Base-by-base conservation (phyloP, 805 yeast species). In the Candida tibetensis region DNA sequence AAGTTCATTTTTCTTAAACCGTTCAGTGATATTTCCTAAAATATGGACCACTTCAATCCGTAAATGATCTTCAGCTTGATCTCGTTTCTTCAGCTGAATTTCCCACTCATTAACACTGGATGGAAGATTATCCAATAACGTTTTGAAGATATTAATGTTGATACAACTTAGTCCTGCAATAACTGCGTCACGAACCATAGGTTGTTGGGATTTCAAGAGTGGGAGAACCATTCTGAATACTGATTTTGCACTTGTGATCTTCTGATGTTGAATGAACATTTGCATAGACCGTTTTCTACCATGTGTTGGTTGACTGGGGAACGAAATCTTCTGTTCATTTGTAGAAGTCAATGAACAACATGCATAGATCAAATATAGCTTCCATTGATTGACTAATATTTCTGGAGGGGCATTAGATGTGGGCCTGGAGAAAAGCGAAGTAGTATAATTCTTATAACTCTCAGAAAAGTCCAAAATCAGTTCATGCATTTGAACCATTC, bases 301-400 rank as follows among this genome's bases (percentile, higher is more conserved):
- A 50, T 85, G 95, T 4, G 77, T 69, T 32, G 75, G 73, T 8
- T 66, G 68, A 7, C 63, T 51, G 0, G 79, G 78, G 25, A 75
- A 66, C 16, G 74, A 66, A 4, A 88, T 61, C 48, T 85, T 79
- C 54, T 89, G 96, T 41, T 89, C 95, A 44, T 78, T 85, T 0
- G 97, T 89, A 0, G 95, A 78, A 0, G 99, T 93, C 45, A 93
- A 62, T 0, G 96, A 87, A 14, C 91, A 80, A 53, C 98, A 91
- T 0, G 96, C 96, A 40, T 89, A 93, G 31, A 91, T 84, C 51
- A 93, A 64, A 54, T 83, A 93, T 3, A 90, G 69, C 59, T 85
- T 85, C 96, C 95, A 88, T 56, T 88, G 96, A 43, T 84, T 88
- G 3, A 85, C 76, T 22, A 87, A 63, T 3, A 78, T 69, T 52